Base-by-base conservation (phyloP, 306 rosid species). In the Oemleria cerasiformis region DNA sequence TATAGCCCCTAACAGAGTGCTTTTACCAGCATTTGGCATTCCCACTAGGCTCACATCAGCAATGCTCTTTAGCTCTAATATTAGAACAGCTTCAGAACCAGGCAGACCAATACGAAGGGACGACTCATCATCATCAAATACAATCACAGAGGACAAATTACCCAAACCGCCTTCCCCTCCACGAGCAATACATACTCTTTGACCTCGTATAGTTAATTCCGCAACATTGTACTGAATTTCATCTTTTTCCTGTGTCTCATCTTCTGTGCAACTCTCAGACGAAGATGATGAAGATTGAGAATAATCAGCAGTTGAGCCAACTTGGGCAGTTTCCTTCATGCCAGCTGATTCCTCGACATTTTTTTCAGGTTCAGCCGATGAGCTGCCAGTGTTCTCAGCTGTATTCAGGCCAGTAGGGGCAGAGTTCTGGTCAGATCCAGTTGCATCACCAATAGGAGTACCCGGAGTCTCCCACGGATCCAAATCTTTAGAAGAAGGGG, bases 21-120 rank as follows among this genome's bases (percentile, higher is more conserved):
- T 94, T 88, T 94, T 94, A 21, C 97, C 99, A 73, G 99, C 96
- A 87, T 91, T 94, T 65, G 99, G 99, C 87, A 94, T 91, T 75
- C 97, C 99, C 63, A 94, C 96, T 60, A 94, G 80, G 77, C 97
- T 88, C 70, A 94, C 97, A 78, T 91, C 96, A 65, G 96, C 97
- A 73, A 87, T 91, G 84, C 96, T 89, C 83, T 94, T 91, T 73
- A 94, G 96, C 76, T 94, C 95, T 76, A 91, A 82, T 70, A 89
- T 83, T 54, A 94, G 85, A 75, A 86, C 67, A 12, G 85, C 73
- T 85, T 94, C 96, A 15, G 90, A 82, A 54, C 92, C 95, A 67
- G 86, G 85, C 43, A 67, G 70, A 77, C 97, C 97, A 59, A 71
- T 57, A 63, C 82, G 55, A 48, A 45, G 60, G 69, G 84, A 73